A percentile compares a stretch with the other conserved stretches of the same genome.
These are phyloP conservation scores for Aureobasidium melanogenum DNA, from an alignment of 2,329 filamentous ascomycete genomes.

Conservation along the genomic window DNA sequence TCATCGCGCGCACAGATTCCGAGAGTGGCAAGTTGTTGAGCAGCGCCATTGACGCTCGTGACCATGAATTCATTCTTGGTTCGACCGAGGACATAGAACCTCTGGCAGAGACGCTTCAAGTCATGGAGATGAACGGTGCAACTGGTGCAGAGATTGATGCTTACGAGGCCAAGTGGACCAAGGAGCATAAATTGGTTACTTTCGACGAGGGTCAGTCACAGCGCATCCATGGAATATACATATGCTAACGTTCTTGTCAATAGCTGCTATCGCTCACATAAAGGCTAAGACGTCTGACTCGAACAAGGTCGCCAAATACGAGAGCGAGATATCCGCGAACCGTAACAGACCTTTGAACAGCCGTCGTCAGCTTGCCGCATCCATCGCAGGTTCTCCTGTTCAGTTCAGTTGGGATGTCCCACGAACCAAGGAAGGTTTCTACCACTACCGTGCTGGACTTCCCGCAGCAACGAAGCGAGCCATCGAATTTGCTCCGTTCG, in stretches of 20 bases:
- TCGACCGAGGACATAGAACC: slow-evolving; percentile 71
- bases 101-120: slow-evolving; percentile 78
- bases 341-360: slow-evolving; percentile 69
- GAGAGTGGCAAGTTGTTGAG: slow-evolving; percentile 87
- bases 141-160: slow-evolving; percentile 70
- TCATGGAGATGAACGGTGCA: slow-evolving; percentile 77
- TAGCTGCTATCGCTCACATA: slow-evolving; percentile 37
- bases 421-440: slow-evolving; percentile 86
- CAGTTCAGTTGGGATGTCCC: slow-evolving; percentile 88
- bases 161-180: slow-evolving; percentile 83
- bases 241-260: background rate
- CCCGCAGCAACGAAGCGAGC: slow-evolving; percentile 84
- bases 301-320: slow-evolving; percentile 13
- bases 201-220: slow-evolving; percentile 60
- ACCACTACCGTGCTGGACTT: slow-evolving; percentile 82
- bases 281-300: slow-evolving; percentile 18
- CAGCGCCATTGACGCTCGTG: slow-evolving; percentile 83
- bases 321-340: slow-evolving; percentile 35
- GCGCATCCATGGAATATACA: background rate
- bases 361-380: slow-evolving; percentile 62
- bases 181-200: slow-evolving; percentile 72
- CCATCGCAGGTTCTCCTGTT: slow-evolving; percentile 59
- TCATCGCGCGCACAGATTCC: slow-evolving; percentile 91
- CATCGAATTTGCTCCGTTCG: slow-evolving; percentile 81
- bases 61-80: slow-evolving; percentile 94